phyloP scores from a whole-genome alignment of 2,329 filamentous ascomycete genomes.

The Sclerotinia nivalis region DNA sequence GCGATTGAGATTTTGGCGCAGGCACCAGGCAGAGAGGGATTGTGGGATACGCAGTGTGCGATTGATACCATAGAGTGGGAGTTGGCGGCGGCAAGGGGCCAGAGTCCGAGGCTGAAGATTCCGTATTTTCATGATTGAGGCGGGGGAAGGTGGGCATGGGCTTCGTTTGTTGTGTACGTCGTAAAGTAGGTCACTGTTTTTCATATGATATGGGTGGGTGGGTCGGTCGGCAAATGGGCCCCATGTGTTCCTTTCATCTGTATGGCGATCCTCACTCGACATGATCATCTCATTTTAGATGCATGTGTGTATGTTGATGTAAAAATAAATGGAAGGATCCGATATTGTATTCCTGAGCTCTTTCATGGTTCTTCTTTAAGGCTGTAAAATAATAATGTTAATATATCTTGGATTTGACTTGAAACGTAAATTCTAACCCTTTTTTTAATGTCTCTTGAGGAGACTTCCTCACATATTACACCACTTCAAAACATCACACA shows the following conservation, averaged over 20 bases:
- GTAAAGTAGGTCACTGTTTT: neutral
- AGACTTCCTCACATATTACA: neutral
- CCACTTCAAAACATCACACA: no score
- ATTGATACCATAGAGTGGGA: slow-evolving; percentile 28
- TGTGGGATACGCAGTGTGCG: slow-evolving; percentile 37
- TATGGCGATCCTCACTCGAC: neutral
- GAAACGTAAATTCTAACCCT: neutral
- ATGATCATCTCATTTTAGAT: neutral
- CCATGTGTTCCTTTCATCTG: neutral
- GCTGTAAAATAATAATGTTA: neutral
- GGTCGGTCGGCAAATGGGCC: neutral
- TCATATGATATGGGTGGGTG: neutral
- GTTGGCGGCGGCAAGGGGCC: neutral
- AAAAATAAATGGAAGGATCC: neutral
- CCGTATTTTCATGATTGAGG: slow-evolving; percentile 6
- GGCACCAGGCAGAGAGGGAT: slow-evolving; percentile 36
- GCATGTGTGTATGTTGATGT: neutral
- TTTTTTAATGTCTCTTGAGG: neutral
- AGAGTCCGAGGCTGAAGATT: neutral
- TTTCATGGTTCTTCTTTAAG: no score
- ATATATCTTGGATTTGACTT: neutral
- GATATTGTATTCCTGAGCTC: neutral
- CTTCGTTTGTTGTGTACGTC: no score
- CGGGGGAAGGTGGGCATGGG: neutral
- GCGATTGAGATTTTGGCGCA: slow-evolving; percentile 32